Evolutionary conservation across 1,284 basidiomycete genomes (phyloP).

Genomic region (Moesziomyces globuligerus): DNA sequence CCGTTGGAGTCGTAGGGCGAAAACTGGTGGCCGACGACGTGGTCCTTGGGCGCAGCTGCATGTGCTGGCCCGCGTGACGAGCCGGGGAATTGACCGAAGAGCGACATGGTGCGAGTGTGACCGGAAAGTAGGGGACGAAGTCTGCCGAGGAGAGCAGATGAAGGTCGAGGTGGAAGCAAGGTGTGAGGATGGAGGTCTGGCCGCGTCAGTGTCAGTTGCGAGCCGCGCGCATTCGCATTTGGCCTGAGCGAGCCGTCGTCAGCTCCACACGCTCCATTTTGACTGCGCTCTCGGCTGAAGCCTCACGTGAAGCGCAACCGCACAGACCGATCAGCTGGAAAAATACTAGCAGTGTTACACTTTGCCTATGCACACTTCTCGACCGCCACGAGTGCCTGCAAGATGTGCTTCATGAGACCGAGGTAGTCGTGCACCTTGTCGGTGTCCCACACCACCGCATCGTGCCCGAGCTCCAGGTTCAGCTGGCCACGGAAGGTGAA

Average conservation of each 20-base stretch:
- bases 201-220: slow-evolving; percentile 20
- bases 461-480: slow-evolving; percentile 40
- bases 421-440: slow-evolving; percentile 34
- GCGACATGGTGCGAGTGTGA: slow-evolving; percentile 29
- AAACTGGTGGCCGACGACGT: slow-evolving; percentile 63
- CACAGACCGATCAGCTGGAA: slow-evolving; percentile 48
- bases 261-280: slow-evolving; percentile 30
- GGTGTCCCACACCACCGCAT: slow-evolving; percentile 39
- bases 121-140: neutral
- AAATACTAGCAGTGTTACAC: slow-evolving; percentile 18
- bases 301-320: slow-evolving; percentile 31
- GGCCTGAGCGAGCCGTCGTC: slow-evolving; percentile 21
- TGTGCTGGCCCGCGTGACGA: slow-evolving; percentile 31
- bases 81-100: slow-evolving; percentile 46
- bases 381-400: slow-evolving; percentile 27
- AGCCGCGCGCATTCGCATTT: neutral
- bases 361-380: no score
- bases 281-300: slow-evolving; percentile 6
- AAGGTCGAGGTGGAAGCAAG: neutral
- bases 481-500: slow-evolving; percentile 45
- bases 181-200: slow-evolving; percentile 4
- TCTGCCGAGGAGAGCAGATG: neutral
- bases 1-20: slow-evolving; percentile 65
- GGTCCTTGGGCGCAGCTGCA: slow-evolving; percentile 30
- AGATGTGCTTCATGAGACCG: slow-evolving; percentile 24